Evolutionary conservation across 768 basidiomycete species (phyloP), one percentile per base, ranked within the genome.

Genomic region (Leccinum uliginosum): DNA sequence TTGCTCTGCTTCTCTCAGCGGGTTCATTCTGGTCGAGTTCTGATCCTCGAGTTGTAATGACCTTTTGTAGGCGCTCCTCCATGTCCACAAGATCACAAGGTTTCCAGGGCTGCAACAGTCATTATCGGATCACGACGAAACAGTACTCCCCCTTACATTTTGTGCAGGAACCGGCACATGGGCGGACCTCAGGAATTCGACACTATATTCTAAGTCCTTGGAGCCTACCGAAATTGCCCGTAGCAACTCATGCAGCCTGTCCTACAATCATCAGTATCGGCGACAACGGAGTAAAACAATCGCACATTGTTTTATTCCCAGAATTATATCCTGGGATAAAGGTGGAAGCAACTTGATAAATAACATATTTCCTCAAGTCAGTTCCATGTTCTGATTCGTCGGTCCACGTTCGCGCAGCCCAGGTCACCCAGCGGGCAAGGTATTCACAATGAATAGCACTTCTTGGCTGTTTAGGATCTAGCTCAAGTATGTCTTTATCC

Each of bases 381-480:
- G 62, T 61, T 26, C 76, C 78, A 14, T 65, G 60, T 29, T 69
- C 65, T 11, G 71, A 57, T 21, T 67, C 67, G 17, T 59, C 64
- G 9, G 71, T 71, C 72, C 73, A 78, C 12, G 65, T 72, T 35
- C 79, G 75, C 24, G 80, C 67, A 29, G 76, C 74, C 89, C 90
- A 92, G 21, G 76, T 72, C 4, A 73, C 80, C 91, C 91, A 93
- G 52, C 82, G 80, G 11, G 86, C 84, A 10, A 91, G 73, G 61
- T 84, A 87, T 54, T 76, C 70, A 45, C 79, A 75, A 64, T 84
- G 84, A 1, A 83, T 76, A 7, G 68, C 52, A 64, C 81, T 80
- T 29, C 43, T 58, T 35, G 65, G 65, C 50, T 34, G 59, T 49
- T 62, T 57, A 51, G 43, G 38, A 48, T 63, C 66, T 2, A 65